Conservation (phyloP, 2,329 filamentous ascomycete species). For the Bipolaris sorokiniana region DNA sequence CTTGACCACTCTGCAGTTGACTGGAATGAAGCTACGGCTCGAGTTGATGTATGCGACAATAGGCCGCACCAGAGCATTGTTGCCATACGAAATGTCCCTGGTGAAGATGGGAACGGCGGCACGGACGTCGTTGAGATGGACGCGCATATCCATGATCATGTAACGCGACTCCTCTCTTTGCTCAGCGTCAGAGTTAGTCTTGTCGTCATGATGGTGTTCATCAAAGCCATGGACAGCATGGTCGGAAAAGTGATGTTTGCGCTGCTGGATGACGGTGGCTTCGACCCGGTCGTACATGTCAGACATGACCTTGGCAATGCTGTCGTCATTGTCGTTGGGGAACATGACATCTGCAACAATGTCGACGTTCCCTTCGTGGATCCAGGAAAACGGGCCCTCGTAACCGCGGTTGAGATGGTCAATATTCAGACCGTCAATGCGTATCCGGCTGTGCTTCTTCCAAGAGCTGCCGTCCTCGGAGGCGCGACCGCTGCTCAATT, state of each 20-base stretch:
- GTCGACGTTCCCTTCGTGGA: slow-evolving; percentile 94
- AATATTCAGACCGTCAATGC: slow-evolving; percentile 92
- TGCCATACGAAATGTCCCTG: slow-evolving; percentile 89
- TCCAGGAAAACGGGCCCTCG: slow-evolving; percentile 95
- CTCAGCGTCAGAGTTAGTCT: slow-evolving; percentile 15
- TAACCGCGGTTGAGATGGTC: slow-evolving; percentile 95
- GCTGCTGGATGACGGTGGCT: slow-evolving; percentile 83
- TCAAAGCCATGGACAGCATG: slow-evolving; percentile 42
- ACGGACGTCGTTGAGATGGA: slow-evolving; percentile 93
- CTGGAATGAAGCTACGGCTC: slow-evolving; percentile 91
- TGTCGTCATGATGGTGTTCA: slow-evolving; percentile 28
- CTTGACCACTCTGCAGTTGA: slow-evolving; percentile 94
- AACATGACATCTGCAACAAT: slow-evolving; percentile 97
- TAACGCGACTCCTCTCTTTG: slow-evolving; percentile 71
- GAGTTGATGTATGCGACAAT: slow-evolving; percentile 99
- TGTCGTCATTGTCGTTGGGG: slow-evolving; percentile 83
- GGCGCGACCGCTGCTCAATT: slow-evolving; percentile 62
- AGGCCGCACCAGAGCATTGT: slow-evolving; percentile 90
- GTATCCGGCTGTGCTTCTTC: slow-evolving; percentile 94
- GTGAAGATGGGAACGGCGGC: slow-evolving; percentile 93
- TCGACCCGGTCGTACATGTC: slow-evolving; percentile 97
- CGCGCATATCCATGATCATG: slow-evolving; percentile 90
- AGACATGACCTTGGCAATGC: slow-evolving; percentile 91
- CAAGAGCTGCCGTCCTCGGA: slow-evolving; percentile 73
- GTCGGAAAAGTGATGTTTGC: slow-evolving; percentile 52